Evolutionary conservation across 176 grass and related monocot species (phyloP).

Genomic region (Zea mays): Zm-B73-REFERENCE-NAM-5.0 NC_050102.1:147975501-147976000

Average conservation of each 20-base stretch:
- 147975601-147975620: background rate
- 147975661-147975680: too few species aligned
- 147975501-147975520: conserved; percentile 6
- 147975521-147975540: background rate
- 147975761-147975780: background rate
- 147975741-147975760: too few species aligned
- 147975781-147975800: background rate
- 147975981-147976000: too few species aligned
- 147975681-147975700: too few species aligned
- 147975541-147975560: background rate
- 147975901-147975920: too few species aligned
- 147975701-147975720: too few species aligned
- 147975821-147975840: background rate
- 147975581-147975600: background rate
- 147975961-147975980: too few species aligned
- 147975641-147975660: too few species aligned
- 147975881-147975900: background rate
- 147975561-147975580: background rate
- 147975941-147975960: too few species aligned
- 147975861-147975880: background rate
- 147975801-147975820: background rate
- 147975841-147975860: background rate
- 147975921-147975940: too few species aligned
- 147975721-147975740: too few species aligned
- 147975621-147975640: too few species aligned